These are phyloP conservation scores for Diaporthe nobilis DNA, from an alignment of 2,329 filamentous ascomycete species.

Conservation along the genomic window DNA sequence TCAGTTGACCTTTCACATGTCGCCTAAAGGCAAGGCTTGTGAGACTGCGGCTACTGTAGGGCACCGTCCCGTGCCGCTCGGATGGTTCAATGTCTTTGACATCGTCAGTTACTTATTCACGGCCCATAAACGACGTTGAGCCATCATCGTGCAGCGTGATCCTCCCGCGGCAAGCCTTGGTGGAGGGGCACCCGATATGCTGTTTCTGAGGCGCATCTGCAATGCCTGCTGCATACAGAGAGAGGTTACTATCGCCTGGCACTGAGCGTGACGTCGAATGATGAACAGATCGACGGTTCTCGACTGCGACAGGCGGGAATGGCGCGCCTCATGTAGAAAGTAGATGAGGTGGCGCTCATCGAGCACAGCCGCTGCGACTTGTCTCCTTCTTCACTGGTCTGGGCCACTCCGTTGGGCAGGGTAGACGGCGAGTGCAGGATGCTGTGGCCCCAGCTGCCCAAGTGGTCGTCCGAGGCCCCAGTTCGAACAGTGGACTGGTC, in stretches of 20 bases:
- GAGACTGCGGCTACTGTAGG: constrained; percentile 9
- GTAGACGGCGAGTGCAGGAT: constrained; percentile 16
- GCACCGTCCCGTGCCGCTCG: constrained; percentile 13
- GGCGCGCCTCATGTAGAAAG: not conserved
- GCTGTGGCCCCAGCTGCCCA: constrained; percentile 18
- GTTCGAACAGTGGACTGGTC: not conserved
- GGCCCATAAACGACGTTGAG: not conserved
- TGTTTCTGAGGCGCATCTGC: constrained; percentile 23
- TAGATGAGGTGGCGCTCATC: constrained; percentile 15
- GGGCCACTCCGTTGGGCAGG: constrained; percentile 6
- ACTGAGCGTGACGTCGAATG: constrained; percentile 2
- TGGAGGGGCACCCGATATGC: not conserved
- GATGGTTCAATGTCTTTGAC: constrained; percentile 12
- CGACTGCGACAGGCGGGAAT: constrained; percentile 15
- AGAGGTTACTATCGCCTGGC: constrained; percentile 13
- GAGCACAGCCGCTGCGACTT: not conserved
- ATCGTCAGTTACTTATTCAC: not conserved
- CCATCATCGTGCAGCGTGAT: not conserved
- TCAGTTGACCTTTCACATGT: constrained; percentile 14
- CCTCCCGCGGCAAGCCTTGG: not conserved
- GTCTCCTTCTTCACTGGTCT: constrained; percentile 15
- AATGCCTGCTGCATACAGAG: not conserved
- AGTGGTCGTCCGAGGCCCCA: constrained; percentile 25
- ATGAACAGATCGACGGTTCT: constrained; percentile 7
- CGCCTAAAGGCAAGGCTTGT: constrained; percentile 4